Evolutionary conservation across 2,329 filamentous ascomycete species (phyloP), one percentile per base, ranked within the genome.

Genomic region (Stagonosporopsis chrysanthemi): DNA sequence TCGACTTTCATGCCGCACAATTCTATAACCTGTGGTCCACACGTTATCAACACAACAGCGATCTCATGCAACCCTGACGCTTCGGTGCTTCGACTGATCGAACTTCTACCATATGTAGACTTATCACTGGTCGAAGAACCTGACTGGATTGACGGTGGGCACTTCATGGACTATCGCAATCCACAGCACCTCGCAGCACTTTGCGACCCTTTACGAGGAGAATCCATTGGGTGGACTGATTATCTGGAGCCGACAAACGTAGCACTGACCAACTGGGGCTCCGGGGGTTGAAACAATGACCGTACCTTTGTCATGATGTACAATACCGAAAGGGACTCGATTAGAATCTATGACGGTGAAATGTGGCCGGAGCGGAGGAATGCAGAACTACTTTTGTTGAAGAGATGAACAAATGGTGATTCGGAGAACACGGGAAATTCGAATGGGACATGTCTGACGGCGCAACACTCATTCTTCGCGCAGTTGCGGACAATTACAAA

Each of bases 31-130:
- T 55, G 56, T 4, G 64, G 64, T 15, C 62, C 58, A 11, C 64
- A 66, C 24, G 31, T 45, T 1, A 57, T 66, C 42, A 66, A 64
- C 22, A 33, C 26, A 1, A 63, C 62, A 9, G 53, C 53, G 7
- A 44, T 56, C 19, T 17, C 46, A 2, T 66, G 60, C 41, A 57
- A 51, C 35, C 60, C 44, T 12, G 41, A 49, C 8, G 45, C 53
- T 14, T 45, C 53, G 6, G 60, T 59, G 7, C 42, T 64, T 29
- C 60, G 58, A 11, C 44, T 66, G 2, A 58, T 63, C 54, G 55
- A 66, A 6, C 41, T 66, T 4, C 29, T 66, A 31, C 64, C 62
- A 2, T 65, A 65, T 24, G 58, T 65, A 5, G 59, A 62, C 15
- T 8, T 15, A 0, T 35, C 48, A n/a, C 26, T 60, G n/a, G 36